Evolutionary conservation across 441 rosid genomes (phyloP), one percentile per base, ranked within the genome.

Genomic region (Corymbia citriodora): DNA sequence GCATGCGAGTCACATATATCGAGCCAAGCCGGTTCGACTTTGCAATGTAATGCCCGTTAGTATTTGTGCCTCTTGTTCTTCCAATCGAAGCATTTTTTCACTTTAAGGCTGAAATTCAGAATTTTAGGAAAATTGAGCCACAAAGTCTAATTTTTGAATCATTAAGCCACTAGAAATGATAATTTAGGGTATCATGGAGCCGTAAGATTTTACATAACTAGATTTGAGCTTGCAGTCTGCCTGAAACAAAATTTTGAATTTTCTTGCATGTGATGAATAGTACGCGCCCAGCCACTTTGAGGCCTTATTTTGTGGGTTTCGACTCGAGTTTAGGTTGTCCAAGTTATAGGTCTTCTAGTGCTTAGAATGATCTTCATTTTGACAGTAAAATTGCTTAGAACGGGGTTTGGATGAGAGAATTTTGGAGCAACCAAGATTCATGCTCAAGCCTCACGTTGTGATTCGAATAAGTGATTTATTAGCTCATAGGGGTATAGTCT

Each of bases 161-260:
- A 21, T 57, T 10, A 21, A 55, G 45, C n/a, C n/a, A n/a, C n/a
- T 55, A 21, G 19, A 55, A 8, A 55, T 55, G 11, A 55, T 57
- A 19, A 27, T 57, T 57, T 21, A 21, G 12, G 61, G 29, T 57
- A 14, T 57, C 2, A 12, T 57, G 6, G 29, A 57, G 2, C 1
- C 19, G 23, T 57, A 57, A 23, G 6, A 23, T 23, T 57, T 57
- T 23, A 57, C 0, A 2, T 6, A 57, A 57, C 0, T 23, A 0
- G 1, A 57, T 57, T 57, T 57, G 63, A 27, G 10, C 13, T 57
- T 57, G 2, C 2, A 57, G 10, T 57, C 21, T 57, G 29, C 1
- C 0, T 0, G 6, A 9, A 57, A 27, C 12, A 57, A 57, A 57
- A 23, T 57, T 57, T 57, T 14, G 63, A 57, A 57, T 25, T 57